These are phyloP conservation scores for Dinochytrium kinnereticum DNA, from an alignment of 371 early-diverging fungal genomes.

Conservation along the genomic window DNA sequence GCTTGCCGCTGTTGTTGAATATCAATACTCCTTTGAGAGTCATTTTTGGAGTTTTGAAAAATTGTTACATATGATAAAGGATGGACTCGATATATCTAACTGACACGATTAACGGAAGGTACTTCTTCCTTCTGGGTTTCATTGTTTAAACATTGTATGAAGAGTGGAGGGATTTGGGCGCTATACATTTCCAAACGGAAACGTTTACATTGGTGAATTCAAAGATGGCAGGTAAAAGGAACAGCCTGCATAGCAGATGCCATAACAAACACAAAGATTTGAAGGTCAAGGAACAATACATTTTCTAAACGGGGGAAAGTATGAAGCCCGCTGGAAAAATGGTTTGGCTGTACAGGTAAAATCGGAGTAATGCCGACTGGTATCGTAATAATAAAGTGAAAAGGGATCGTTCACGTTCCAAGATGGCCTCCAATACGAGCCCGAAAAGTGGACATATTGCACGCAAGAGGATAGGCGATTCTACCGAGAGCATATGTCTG, in stretches of 20 bases:
- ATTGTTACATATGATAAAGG: neutral
- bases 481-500: constrained; percentile 52
- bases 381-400: neutral
- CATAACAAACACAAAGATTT: constrained; percentile 41
- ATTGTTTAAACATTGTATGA: neutral
- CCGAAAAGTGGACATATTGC: constrained; percentile 56
- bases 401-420: constrained; percentile 55
- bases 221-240: constrained; percentile 60
- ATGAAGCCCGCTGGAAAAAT: constrained; percentile 52
- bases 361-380: neutral
- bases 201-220: constrained; percentile 54
- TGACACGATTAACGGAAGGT: constrained; percentile 5
- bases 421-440: constrained; percentile 56
- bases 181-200: constrained; percentile 55
- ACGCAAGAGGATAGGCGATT: constrained; percentile 54
- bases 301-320: constrained; percentile 51
- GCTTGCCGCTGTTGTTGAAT: constrained; percentile 96
- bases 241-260: neutral
- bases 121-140: neutral
- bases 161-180: constrained; percentile 58
- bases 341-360: constrained; percentile 50
- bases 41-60: too few relatives aligned
- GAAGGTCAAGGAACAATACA: constrained; percentile 58
- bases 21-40: constrained; percentile 89
- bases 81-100: neutral